These are phyloP conservation scores for Lentinula sp. DNA, from an alignment of 768 basidiomycete species.

Conservation along the genomic window DNA sequence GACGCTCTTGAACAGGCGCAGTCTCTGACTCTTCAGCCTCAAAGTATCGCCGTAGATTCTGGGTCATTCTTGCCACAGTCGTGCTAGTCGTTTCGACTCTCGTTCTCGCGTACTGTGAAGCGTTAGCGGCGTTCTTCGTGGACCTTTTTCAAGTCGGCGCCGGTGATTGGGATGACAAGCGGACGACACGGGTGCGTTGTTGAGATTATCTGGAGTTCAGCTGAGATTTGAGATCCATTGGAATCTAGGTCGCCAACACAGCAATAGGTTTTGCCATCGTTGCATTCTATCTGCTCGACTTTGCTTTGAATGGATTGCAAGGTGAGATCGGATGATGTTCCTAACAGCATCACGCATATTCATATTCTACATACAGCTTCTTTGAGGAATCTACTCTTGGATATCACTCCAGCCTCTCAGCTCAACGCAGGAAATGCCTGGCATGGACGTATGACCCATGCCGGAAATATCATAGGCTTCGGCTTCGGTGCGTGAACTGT, in stretches of 20 bases:
- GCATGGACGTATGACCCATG: constrained; percentile 94
- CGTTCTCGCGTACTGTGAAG: constrained; percentile 77
- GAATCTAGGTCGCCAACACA: constrained; percentile 50
- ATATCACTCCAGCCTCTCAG: constrained; percentile 84
- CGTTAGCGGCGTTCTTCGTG: constrained; percentile 66
- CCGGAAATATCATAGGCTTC: constrained; percentile 95
- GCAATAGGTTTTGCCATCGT: constrained; percentile 84
- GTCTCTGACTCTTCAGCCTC: constrained; percentile 93
- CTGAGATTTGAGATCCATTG: neutral
- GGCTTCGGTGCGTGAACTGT: constrained; percentile 61
- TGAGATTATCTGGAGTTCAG: neutral
- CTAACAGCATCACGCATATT: neutral
- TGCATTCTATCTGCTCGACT: constrained; percentile 92
- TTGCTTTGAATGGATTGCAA: constrained; percentile 94
- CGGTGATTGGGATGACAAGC: constrained; percentile 84
- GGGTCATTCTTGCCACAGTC: constrained; percentile 84
- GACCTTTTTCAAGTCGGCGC: constrained; percentile 68
- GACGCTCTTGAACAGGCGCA: constrained; percentile 54
- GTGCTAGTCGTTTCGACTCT: constrained; percentile 76
- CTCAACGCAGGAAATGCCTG: constrained; percentile 95
- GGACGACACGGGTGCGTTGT: constrained; percentile 48
- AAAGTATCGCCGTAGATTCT: constrained; percentile 85
- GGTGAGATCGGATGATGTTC: neutral
- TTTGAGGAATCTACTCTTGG: constrained; percentile 87
- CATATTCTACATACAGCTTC: constrained; percentile 41